These are phyloP conservation scores for Termitomyces sp. DNA, from an alignment of 768 basidiomycete species.

Conservation along the genomic window DNA sequence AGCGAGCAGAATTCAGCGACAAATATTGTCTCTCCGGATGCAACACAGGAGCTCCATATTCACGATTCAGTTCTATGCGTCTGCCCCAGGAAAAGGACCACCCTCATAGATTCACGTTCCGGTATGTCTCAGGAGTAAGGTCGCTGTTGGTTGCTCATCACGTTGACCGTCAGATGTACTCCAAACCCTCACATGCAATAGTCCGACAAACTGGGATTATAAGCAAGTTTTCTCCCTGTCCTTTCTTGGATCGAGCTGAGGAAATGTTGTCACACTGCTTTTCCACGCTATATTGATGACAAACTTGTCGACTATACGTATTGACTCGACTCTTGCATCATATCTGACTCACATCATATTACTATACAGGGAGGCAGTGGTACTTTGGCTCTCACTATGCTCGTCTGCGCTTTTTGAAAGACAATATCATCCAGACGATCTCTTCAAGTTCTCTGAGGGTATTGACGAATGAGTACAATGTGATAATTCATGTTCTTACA, in stretches of 20 bases:
- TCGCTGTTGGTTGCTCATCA: slow-evolving; percentile 14
- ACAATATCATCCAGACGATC: slow-evolving; percentile 26
- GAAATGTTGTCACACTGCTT: slow-evolving; percentile 13
- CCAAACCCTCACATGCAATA: slow-evolving; percentile 14
- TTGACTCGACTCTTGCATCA: not conserved
- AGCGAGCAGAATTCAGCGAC: slow-evolving; percentile 41
- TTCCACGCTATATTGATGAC: slow-evolving; percentile 35
- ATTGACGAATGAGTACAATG: slow-evolving; percentile 20
- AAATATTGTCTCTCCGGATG: slow-evolving; percentile 30
- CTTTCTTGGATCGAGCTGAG: not conserved
- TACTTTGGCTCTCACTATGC: slow-evolving; percentile 27
- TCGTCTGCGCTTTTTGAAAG: slow-evolving; percentile 25
- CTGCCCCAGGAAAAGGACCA: slow-evolving; percentile 22
- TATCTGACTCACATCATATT: not conserved
- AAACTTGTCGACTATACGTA: slow-evolving; percentile 24
- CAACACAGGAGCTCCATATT: slow-evolving; percentile 38
- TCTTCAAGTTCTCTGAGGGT: slow-evolving; percentile 32
- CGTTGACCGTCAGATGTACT: not conserved
- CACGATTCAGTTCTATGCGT: slow-evolving; percentile 45
- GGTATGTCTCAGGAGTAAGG: slow-evolving; percentile 14
- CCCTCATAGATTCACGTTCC: slow-evolving; percentile 38
- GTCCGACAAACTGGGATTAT: slow-evolving; percentile 22
- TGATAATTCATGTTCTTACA: not conserved
- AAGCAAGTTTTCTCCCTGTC: slow-evolving; percentile 11
- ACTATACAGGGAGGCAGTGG: slow-evolving; percentile 21